phyloP scores from a whole-genome alignment of 768 basidiomycete species.

The Rhizopogon sp. region DNA sequence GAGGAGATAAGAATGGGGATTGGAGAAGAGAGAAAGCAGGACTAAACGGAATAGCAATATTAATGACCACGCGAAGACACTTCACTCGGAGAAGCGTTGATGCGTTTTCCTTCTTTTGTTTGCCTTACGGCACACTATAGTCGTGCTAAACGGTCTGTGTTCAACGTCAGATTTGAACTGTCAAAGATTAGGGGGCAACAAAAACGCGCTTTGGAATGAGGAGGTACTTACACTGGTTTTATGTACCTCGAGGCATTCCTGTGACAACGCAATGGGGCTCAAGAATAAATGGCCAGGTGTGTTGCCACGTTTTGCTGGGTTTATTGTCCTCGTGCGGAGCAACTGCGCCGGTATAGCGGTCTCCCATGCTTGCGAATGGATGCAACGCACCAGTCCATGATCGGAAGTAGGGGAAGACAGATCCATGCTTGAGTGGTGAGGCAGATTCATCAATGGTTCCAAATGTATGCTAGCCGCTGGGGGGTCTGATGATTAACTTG shows the following conservation, averaged over 20 bases:
- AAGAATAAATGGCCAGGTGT: slow-evolving; percentile 11
- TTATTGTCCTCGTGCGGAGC: slow-evolving; percentile 11
- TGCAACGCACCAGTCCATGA: neutral
- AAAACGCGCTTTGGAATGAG: slow-evolving; percentile 3
- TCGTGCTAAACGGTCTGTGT: slow-evolving; percentile 9
- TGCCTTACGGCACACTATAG: slow-evolving; percentile 25
- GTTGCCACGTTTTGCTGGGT: slow-evolving; percentile 10
- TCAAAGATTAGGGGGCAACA: slow-evolving; percentile 17
- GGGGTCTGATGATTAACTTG: neutral
- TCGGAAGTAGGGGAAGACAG: neutral
- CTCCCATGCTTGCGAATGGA: slow-evolving; percentile 1
- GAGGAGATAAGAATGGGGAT: slow-evolving; percentile 4
- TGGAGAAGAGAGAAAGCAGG: slow-evolving; percentile 10
- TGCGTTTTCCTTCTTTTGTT: slow-evolving; percentile 25
- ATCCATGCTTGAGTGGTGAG: slow-evolving; percentile 26
- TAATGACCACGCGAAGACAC: slow-evolving; percentile 14
- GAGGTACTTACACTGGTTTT: slow-evolving; percentile 3
- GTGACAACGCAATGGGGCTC: slow-evolving; percentile 8
- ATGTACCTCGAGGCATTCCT: slow-evolving; percentile 6
- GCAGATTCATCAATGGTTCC: slow-evolving; percentile 4
- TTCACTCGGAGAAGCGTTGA: slow-evolving; percentile 14
- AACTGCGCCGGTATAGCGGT: slow-evolving; percentile 26
- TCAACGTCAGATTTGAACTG: neutral
- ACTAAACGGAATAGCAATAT: slow-evolving; percentile 6
- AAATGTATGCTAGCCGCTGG: neutral